Percentiles rank a stretch among this genome's conserved stretches.
Conservation (phyloP, 2,329 filamentous ascomycete genomes). For the Colletotrichum tropicicola region DNA sequence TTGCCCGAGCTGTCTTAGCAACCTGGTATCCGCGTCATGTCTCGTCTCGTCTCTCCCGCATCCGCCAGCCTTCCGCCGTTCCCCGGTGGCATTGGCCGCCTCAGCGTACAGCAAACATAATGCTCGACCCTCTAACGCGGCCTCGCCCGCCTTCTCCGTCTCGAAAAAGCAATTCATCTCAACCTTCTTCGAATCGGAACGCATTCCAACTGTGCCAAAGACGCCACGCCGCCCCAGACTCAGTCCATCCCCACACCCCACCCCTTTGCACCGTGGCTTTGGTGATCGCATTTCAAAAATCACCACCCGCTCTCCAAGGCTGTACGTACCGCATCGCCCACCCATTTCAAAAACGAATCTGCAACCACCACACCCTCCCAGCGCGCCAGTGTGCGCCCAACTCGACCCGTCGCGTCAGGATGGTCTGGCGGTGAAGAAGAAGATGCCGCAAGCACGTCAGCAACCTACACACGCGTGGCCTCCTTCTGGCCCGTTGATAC, state of each 20-base stretch:
- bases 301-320: not conserved
- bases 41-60: slow-evolving; percentile 26
- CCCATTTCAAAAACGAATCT: not conserved
- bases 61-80: slow-evolving; percentile 17
- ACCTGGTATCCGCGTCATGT: slow-evolving; percentile 24
- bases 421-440: slow-evolving; percentile 17
- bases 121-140: slow-evolving; percentile 16
- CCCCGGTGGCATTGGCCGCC: slow-evolving; percentile 22
- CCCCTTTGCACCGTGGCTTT: slow-evolving; percentile 10
- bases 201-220: slow-evolving; percentile 12
- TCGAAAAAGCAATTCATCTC: slow-evolving; percentile 24
- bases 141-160: slow-evolving; percentile 19
- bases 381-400: slow-evolving; percentile 4
- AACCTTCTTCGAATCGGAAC: slow-evolving; percentile 28
- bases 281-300: slow-evolving; percentile 4
- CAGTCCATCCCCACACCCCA: slow-evolving; percentile 3
- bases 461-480: not conserved
- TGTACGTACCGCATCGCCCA: slow-evolving; percentile 16
- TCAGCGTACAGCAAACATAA: slow-evolving; percentile 9
- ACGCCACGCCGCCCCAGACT: slow-evolving; percentile 14
- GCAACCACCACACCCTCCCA: slow-evolving; percentile 24
- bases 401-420: slow-evolving; percentile 1
- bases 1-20: not conserved
- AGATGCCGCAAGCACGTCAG: not conserved
- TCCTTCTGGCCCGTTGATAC: not conserved